Evolutionary conservation across 805 yeast genomes (phyloP).

Genomic region (Ogataea nitratoaversa): DNA sequence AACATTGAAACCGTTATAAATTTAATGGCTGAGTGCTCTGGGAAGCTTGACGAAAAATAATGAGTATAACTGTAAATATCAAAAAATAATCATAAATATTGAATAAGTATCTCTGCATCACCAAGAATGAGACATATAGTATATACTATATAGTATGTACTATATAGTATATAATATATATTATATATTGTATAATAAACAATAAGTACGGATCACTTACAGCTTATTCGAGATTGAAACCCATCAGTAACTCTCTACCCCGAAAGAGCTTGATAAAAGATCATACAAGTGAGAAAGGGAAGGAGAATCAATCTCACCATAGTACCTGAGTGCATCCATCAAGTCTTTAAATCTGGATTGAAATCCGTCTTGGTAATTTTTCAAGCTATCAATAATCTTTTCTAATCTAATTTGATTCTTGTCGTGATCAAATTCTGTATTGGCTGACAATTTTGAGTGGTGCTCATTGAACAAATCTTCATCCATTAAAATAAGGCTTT

Average conservation of each 20-base stretch:
- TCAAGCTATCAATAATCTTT: constrained; percentile 38
- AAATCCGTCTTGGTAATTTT: constrained; percentile 41
- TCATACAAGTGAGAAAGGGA: constrained; percentile 40
- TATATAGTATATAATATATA: too few relatives aligned
- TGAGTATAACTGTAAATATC: too few relatives aligned
- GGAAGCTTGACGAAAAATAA: constrained; percentile 18
- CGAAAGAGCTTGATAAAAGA: constrained; percentile 33
- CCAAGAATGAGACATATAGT: too few relatives aligned
- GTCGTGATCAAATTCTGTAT: constrained; percentile 35
- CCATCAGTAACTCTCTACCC: not conserved
- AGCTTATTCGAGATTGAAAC: too few relatives aligned
- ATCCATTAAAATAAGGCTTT: constrained; percentile 48
- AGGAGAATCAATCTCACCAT: constrained; percentile 48
- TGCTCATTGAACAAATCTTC: constrained; percentile 40
- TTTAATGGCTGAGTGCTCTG: constrained; percentile 65
- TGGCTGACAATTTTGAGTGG: constrained; percentile 31
- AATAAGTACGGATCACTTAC: too few relatives aligned
- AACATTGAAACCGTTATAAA: constrained; percentile 67
- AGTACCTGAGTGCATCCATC: constrained; percentile 39
- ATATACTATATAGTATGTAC: too few relatives aligned
- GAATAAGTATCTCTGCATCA: too few relatives aligned
- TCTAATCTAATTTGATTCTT: constrained; percentile 38
- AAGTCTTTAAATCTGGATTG: constrained; percentile 42
- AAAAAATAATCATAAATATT: too few relatives aligned
- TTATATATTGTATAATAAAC: too few relatives aligned